phyloP scores from a whole-genome alignment of 768 basidiomycete genomes.

The Phylloporus sp. region DNA sequence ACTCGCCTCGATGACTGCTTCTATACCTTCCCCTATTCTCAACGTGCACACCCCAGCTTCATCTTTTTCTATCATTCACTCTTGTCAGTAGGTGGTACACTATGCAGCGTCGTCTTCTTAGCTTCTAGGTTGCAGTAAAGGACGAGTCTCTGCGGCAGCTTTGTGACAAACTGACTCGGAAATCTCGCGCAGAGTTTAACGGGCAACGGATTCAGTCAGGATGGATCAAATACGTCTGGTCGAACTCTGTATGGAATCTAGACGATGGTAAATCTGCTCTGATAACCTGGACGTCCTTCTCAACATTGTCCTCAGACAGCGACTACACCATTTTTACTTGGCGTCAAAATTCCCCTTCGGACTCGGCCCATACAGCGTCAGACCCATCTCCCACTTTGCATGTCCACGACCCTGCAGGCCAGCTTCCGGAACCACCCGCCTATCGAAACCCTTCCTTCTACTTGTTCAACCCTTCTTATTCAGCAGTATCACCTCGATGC shows the following conservation, averaged over 20 bases:
- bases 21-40: conserved; percentile 43
- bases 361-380: conserved; percentile 15
- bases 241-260: conserved; percentile 75
- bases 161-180: conserved; percentile 69
- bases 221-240: conserved; percentile 87
- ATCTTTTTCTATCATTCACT: conserved; percentile 74
- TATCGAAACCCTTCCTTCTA: conserved; percentile 75
- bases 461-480: conserved; percentile 40
- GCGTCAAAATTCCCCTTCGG: conserved; percentile 49
- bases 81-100: conserved; percentile 44
- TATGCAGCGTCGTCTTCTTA: conserved; percentile 7
- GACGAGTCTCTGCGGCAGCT: conserved; percentile 63
- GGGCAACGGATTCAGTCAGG: conserved; percentile 65
- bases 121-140: conserved; percentile 44
- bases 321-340: conserved; percentile 87
- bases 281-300: too few relatives aligned
- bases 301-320: conserved; percentile 46
- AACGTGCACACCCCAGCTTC: conserved; percentile 74
- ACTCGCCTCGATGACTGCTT: conserved; percentile 24
- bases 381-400: conserved; percentile 43
- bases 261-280: conserved; percentile 67
- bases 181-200: conserved; percentile 53
- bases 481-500: conserved; percentile 27
- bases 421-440: conserved; percentile 56
- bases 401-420: conserved; percentile 55